Conservation (phyloP, 805 yeast genomes). For the Ogataea sp. region DNA sequence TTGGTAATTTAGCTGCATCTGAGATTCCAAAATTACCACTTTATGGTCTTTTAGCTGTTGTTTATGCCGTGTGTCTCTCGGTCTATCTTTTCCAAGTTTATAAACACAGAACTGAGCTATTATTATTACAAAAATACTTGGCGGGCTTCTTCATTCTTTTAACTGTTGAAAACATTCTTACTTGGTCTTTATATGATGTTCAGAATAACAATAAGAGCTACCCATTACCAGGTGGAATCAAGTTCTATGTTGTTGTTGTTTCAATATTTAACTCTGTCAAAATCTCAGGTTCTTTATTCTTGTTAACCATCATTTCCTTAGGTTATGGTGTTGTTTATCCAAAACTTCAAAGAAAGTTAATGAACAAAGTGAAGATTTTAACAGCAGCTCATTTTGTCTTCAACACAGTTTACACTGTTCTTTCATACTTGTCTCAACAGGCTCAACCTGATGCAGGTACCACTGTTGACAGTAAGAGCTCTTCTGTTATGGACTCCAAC, state of each 20-base stretch:
- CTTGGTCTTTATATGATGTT: slow-evolving; percentile 88
- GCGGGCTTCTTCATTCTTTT: slow-evolving; percentile 79
- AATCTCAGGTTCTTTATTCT: slow-evolving; percentile 80
- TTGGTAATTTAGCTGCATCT: slow-evolving; percentile 80
- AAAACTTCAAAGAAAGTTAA: slow-evolving; percentile 62
- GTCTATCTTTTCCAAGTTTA: slow-evolving; percentile 79
- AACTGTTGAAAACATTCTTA: slow-evolving; percentile 74
- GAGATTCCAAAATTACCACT: slow-evolving; percentile 88
- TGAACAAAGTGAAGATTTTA: slow-evolving; percentile 63
- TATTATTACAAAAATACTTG: slow-evolving; percentile 86
- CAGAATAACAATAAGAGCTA: slow-evolving; percentile 45
- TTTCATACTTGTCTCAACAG: slow-evolving; percentile 31
- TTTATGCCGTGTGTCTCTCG: slow-evolving; percentile 75
- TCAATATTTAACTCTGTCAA: slow-evolving; percentile 75
- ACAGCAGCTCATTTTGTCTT: slow-evolving; percentile 50
- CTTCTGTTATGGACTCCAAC: slow-evolving; percentile 42
- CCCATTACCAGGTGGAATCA: slow-evolving; percentile 38
- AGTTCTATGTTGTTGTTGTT: slow-evolving; percentile 67
- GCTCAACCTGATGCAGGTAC: slow-evolving; percentile 23
- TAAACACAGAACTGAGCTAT: slow-evolving; percentile 76
- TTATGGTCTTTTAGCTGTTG: slow-evolving; percentile 77
- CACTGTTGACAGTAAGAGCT: slow-evolving; percentile 30
- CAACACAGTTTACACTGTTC: slow-evolving; percentile 42
- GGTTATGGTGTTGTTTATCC: slow-evolving; percentile 96
- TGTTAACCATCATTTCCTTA: slow-evolving; percentile 73